Evolutionary conservation across 352 stramenopile species (phyloP).

Genomic region (Globisporangium carolinianum): DNA sequence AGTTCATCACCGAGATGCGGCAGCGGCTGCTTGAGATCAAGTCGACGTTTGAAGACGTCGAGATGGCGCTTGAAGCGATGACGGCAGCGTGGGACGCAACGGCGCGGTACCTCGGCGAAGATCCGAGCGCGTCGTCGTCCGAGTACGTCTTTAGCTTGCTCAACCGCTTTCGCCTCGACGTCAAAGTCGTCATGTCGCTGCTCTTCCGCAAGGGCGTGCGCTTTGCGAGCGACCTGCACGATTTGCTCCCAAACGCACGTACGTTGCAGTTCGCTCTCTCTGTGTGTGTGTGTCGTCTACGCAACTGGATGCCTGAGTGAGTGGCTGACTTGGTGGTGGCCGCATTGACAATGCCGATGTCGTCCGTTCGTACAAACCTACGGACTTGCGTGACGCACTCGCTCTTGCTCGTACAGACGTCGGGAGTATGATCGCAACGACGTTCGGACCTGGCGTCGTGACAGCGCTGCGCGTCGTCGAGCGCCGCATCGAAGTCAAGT

Average conservation of each 20-base stretch:
- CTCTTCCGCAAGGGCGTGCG: slow-evolving; percentile 49
- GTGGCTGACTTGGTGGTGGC: background rate
- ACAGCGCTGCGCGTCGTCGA: slow-evolving; percentile 49
- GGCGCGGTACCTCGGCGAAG: slow-evolving; percentile 64
- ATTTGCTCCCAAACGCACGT: slow-evolving; percentile 35
- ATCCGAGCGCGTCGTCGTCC: slow-evolving; percentile 41
- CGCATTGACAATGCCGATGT: no score
- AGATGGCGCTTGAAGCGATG: slow-evolving; percentile 59
- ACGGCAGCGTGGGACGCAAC: slow-evolving; percentile 54
- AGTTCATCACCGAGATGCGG: slow-evolving; percentile 55
- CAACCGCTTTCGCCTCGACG: slow-evolving; percentile 68
- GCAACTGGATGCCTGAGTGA: background rate
- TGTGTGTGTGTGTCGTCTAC: no score
- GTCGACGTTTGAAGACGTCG: slow-evolving; percentile 42
- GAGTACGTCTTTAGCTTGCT: slow-evolving; percentile 66
- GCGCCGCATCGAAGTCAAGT: slow-evolving; percentile 54
- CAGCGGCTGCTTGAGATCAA: slow-evolving; percentile 46
- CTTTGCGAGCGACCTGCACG: slow-evolving; percentile 28
- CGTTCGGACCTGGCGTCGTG: slow-evolving; percentile 53
- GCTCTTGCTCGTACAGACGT: slow-evolving; percentile 27
- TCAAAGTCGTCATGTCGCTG: slow-evolving; percentile 62
- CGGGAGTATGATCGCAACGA: slow-evolving; percentile 56
- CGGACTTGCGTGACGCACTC: background rate
- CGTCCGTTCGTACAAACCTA: no score
- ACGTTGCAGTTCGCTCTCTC: slow-evolving; percentile 11